Evolutionary conservation across 352 stramenopile species (phyloP).

Genomic region (Stramenopiles sp.): DNA sequence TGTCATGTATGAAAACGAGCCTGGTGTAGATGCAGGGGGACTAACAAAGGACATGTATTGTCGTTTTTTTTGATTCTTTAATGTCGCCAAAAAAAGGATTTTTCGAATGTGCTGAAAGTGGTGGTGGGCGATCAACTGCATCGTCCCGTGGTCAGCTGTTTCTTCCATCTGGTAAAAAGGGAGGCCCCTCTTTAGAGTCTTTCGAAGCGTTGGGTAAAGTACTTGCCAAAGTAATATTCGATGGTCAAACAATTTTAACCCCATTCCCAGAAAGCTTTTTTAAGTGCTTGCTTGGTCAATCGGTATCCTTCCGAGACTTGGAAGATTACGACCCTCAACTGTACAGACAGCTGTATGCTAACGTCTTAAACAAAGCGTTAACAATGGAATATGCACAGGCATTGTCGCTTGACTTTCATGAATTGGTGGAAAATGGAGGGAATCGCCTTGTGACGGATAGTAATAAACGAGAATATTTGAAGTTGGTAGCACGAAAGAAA

Average conservation of each 20-base stretch:
- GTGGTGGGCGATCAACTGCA: background rate
- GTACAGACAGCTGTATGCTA: background rate
- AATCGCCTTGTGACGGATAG: background rate
- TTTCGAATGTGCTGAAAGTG: background rate
- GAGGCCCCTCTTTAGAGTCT: background rate
- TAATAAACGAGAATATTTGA: constrained; percentile 6
- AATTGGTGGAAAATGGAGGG: background rate
- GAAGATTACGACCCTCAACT: background rate
- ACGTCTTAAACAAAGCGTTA: background rate
- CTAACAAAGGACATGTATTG: background rate
- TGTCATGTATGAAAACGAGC: constrained; percentile 1
- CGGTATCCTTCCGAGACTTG: background rate
- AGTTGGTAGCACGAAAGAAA: background rate
- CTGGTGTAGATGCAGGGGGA: background rate
- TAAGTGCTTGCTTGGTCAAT: background rate
- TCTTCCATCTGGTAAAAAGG: background rate
- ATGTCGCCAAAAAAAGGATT: background rate
- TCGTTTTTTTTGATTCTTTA: background rate
- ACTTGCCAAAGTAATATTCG: background rate
- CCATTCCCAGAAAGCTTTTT: background rate
- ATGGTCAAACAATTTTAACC: background rate
- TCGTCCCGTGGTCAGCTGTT: background rate
- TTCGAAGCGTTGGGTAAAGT: background rate
- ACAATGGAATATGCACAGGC: background rate
- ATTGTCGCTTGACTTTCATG: background rate